Conservation (phyloP, 2,329 filamentous ascomycete species). For the Neopestalotiopsis sp. region DNA sequence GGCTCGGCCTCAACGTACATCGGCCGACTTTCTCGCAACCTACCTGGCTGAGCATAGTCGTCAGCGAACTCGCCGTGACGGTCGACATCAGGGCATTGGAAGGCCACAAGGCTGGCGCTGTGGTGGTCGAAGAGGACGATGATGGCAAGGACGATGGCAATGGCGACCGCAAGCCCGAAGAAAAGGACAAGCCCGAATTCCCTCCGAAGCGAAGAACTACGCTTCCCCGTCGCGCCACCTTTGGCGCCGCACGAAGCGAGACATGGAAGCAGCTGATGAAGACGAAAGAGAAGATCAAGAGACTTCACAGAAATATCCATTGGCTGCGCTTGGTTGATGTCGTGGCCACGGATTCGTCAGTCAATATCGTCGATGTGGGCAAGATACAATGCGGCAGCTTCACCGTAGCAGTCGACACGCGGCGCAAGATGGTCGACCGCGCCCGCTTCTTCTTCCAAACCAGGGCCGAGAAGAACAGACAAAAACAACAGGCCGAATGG, state of each 20-base stretch:
- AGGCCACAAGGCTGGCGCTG: constrained; percentile 45
- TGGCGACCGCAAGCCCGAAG: constrained; percentile 25
- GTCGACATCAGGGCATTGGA: constrained; percentile 76
- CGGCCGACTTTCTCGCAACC: constrained; percentile 96
- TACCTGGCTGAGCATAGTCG: constrained; percentile 90
- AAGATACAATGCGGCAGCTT: constrained; percentile 84
- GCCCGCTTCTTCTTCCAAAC: constrained; percentile 87
- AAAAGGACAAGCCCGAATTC: constrained; percentile 23
- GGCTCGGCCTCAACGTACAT: constrained; percentile 86
- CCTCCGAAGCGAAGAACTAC: constrained; percentile 31
- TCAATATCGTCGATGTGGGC: constrained; percentile 82
- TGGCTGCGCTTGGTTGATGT: constrained; percentile 92
- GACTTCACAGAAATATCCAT: constrained; percentile 82
- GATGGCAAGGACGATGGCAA: constrained; percentile 30
- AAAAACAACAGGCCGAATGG: constrained; percentile 88
- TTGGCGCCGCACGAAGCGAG: constrained; percentile 60
- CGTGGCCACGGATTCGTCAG: constrained; percentile 78
- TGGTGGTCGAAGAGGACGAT: constrained; percentile 32
- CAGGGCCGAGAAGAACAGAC: constrained; percentile 62
- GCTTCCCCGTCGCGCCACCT: constrained; percentile 35
- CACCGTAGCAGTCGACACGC: constrained; percentile 86
- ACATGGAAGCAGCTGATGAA: constrained; percentile 82
- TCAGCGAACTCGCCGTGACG: constrained; percentile 85
- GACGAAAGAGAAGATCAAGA: constrained; percentile 85
- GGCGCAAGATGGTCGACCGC: constrained; percentile 88